A percentile compares a stretch with the other conserved stretches of the same genome.
These are phyloP conservation scores for Fusarium praegraminearum DNA, from an alignment of 2,329 filamentous ascomycete species.

Conservation along the genomic window DNA sequence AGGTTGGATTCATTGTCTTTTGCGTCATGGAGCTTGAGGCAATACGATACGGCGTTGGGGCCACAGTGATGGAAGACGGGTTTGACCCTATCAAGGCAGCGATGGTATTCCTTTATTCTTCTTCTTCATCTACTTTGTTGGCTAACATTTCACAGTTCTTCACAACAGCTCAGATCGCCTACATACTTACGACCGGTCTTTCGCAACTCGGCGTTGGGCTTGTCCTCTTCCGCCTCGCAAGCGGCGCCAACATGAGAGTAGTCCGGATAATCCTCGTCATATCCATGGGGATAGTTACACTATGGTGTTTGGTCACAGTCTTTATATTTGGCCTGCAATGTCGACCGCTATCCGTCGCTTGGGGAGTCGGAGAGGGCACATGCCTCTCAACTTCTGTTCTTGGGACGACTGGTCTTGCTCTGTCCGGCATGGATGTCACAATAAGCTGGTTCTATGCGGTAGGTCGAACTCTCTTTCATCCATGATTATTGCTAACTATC, in stretches of 20 bases:
- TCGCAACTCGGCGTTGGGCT: constrained; percentile 4
- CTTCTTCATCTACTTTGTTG: rapidly evolving
- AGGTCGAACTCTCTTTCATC: not conserved
- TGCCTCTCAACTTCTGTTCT: constrained; percentile 5
- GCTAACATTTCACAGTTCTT: not conserved
- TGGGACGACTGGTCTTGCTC: constrained; percentile 4
- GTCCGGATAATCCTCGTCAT: not conserved
- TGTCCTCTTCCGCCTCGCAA: constrained; percentile 8
- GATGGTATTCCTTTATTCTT: not conserved
- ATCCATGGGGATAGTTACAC: not conserved
- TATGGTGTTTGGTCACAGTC: not conserved
- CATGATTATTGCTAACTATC: not conserved
- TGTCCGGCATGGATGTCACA: constrained; percentile 21
- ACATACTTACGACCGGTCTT: not conserved
- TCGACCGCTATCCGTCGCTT: constrained; percentile 1
- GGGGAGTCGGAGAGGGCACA: not conserved
- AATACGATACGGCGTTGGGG: not conserved
- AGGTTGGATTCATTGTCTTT: not conserved
- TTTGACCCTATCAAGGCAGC: not conserved
- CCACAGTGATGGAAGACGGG: not conserved
- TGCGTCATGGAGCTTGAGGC: constrained; percentile 2
- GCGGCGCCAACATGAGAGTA: not conserved
- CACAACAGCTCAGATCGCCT: not conserved
- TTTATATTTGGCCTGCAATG: constrained; percentile 2
- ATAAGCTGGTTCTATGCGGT: constrained; percentile 28